Evolutionary conservation across 345 rosid species (phyloP), one percentile per base, ranked within the genome.

Genomic region (Dovyalis caffra): DNA sequence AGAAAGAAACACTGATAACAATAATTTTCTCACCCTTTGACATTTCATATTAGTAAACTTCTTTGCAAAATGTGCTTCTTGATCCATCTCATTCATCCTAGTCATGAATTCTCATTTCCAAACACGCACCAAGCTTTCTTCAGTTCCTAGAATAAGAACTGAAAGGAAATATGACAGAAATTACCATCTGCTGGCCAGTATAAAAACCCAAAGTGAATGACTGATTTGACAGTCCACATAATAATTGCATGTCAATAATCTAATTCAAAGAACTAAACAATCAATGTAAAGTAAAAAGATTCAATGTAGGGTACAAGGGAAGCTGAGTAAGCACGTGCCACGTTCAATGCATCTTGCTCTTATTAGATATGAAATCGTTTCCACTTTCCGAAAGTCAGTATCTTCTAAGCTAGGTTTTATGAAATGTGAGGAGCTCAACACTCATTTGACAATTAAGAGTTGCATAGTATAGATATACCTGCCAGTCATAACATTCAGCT

Each of bases 21-120:
- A 71, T 29, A 64, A 21, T 18, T 51, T 35, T 23, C 81, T 79
- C 62, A 89, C 92, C 84, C 61, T 83, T 68, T 82, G 76, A 70
- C 75, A 74, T 70, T 85, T 89, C 45, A 68, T 72, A 28, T 74
- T 79, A 65, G 76, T 35, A 77, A 75, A 70, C 73, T 83, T 74
- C 63, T 83, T 79, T 25, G 66, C 74, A 76, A 74, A 43, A 61
- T 70, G 79, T 0, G 79, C 68, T 69, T 69, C 71, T 35, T 14
- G 67, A 38, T 85, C 86, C 83, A 84, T 83, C 34, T 80, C 85
- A 82, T 82, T 72, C 74, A 74, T 81, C 66, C 75, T 73, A 73
- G 72, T 34, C 80, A 74, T 38, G 37, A 61, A 72, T 33, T 66
- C 70, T 70, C 70, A 61, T 57, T 62, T 49, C 49, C 70, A 29